These are phyloP conservation scores for Phytophthora parvispora DNA, from an alignment of 352 stramenopile species.

Conservation along the genomic window DNA sequence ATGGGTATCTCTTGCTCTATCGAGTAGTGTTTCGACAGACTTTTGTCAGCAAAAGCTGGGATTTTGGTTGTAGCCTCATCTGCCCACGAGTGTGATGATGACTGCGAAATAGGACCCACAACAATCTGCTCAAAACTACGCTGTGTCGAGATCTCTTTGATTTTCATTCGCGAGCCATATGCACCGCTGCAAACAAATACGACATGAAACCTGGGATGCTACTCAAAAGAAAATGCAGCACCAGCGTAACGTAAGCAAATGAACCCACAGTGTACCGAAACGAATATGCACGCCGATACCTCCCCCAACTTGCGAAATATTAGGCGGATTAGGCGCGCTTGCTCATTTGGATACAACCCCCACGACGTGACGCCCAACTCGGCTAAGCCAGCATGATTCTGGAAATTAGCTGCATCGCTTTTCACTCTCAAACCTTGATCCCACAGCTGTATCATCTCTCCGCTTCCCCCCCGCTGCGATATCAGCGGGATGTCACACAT, in stretches of 20 bases:
- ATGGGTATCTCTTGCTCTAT: constrained; percentile 38
- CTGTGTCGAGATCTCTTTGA: constrained; percentile 35
- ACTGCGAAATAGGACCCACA: constrained; percentile 50
- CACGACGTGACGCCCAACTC: constrained; percentile 29
- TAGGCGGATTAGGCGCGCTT: constrained; percentile 41
- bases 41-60: neutral
- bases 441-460: constrained; percentile 26
- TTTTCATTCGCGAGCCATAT: constrained; percentile 39
- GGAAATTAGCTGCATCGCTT: neutral
- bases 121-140: constrained; percentile 59
- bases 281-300: constrained; percentile 18
- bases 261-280: neutral
- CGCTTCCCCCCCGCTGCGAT: constrained; percentile 11
- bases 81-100: neutral
- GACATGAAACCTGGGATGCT: constrained; percentile 52
- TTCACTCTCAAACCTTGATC: constrained; percentile 2
- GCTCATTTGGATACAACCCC: constrained; percentile 52
- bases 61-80: neutral
- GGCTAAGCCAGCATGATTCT: neutral
- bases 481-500: constrained; percentile 65
- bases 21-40: constrained; percentile 1
- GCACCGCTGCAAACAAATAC: constrained; percentile 54
- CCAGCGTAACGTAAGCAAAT: too few species aligned
- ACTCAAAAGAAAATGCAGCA: neutral
- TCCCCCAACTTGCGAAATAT: constrained; percentile 45